These are phyloP conservation scores for Cryptococcus maquisensis DNA, from an alignment of 1,284 basidiomycete genomes.

Conservation along the genomic window DNA sequence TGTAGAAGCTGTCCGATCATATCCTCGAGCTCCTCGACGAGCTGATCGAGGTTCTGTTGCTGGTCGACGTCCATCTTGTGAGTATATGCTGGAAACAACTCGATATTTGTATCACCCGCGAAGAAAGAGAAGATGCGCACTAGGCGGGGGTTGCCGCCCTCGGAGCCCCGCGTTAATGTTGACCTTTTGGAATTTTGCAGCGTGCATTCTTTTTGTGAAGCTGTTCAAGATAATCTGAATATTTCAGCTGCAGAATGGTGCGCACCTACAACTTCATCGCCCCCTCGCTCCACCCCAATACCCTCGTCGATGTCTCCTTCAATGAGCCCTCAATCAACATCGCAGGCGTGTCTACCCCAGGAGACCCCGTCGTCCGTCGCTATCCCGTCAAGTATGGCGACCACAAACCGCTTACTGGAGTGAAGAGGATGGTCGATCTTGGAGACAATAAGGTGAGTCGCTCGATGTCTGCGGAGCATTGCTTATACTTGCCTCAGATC, in stretches of 20 bases:
- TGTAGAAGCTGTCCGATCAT: conserved; percentile 24
- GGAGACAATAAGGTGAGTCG: conserved; percentile 21
- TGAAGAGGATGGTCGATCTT: conserved; percentile 30
- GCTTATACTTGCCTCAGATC: conserved; percentile 15
- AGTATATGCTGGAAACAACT: neutral
- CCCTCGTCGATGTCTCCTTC: conserved; percentile 42
- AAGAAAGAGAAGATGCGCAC: no score
- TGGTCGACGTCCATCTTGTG: neutral
- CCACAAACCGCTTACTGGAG: conserved; percentile 27
- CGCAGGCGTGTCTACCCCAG: conserved; percentile 19
- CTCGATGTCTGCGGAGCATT: neutral
- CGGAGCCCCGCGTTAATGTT: no score
- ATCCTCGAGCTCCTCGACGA: conserved; percentile 24
- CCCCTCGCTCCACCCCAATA: conserved; percentile 43
- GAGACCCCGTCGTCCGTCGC: conserved; percentile 40
- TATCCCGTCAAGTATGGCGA: conserved; percentile 40
- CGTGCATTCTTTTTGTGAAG: no score
- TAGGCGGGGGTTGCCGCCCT: neutral
- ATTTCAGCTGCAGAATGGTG: conserved; percentile 15
- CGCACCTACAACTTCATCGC: conserved; percentile 39
- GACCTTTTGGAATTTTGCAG: no score
- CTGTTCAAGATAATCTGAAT: no score
- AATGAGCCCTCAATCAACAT: conserved; percentile 20
- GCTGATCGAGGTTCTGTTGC: conserved; percentile 3
- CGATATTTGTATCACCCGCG: neutral